Conservation (phyloP, 179 eudicot genomes). For the Dionaea muscipula region DNA sequence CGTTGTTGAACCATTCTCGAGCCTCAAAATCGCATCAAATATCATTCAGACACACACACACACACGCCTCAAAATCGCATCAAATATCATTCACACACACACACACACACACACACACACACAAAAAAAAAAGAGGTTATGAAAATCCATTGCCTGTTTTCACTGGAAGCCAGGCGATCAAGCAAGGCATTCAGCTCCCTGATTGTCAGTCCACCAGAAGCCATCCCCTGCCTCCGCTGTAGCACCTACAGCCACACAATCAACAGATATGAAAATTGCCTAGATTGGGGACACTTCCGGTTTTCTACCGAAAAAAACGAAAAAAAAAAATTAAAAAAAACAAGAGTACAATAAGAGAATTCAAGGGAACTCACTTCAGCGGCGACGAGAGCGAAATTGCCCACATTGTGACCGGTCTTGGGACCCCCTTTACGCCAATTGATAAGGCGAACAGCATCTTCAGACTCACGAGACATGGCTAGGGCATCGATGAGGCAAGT, state of each 20-base stretch:
- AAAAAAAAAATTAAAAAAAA: too few relatives aligned
- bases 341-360: not conserved
- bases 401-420: slow-evolving; percentile 52
- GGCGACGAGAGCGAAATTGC: slow-evolving; percentile 69
- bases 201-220: slow-evolving; percentile 57
- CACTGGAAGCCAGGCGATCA: slow-evolving; percentile 65
- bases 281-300: too few relatives aligned
- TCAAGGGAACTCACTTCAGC: slow-evolving; percentile 31
- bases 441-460: slow-evolving; percentile 56
- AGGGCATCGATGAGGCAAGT: slow-evolving; percentile 66
- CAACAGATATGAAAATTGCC: not conserved
- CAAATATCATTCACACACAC: too few relatives aligned
- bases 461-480: slow-evolving; percentile 66
- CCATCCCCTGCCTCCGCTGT: slow-evolving; percentile 55
- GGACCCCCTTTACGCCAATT: slow-evolving; percentile 92
- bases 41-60: too few relatives aligned
- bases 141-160: slow-evolving; percentile 38
- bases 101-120: too few relatives aligned
- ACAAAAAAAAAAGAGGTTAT: too few relatives aligned
- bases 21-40: too few relatives aligned
- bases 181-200: slow-evolving; percentile 55
- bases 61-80: too few relatives aligned
- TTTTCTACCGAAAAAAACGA: too few relatives aligned
- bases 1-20: too few relatives aligned
- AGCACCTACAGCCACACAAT: slow-evolving; percentile 32